Base-by-base conservation (phyloP, 2,329 filamentous ascomycete species). In the Apiospora rasikravindrae region DNA sequence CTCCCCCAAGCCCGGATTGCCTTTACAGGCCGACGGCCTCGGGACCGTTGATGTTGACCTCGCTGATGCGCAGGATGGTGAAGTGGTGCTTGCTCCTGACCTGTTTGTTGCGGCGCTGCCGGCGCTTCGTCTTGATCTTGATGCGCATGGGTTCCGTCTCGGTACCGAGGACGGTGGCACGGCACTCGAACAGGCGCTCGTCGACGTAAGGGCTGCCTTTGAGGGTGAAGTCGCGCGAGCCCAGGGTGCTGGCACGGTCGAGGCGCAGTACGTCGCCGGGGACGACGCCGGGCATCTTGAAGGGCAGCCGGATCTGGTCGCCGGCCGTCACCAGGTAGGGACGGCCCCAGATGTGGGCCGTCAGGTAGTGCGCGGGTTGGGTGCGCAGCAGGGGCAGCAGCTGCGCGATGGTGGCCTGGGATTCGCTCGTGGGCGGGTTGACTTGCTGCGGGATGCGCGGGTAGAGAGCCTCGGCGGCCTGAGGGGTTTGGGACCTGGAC, bases 81-180 rank as follows among this genome's bases (percentile, higher is more conserved):
- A 93, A 98, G 78, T 90, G 88, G 81, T 97, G 94, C 88, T 99
- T 98, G 86, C 94, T 98, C 85, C 88, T 92, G 13, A 96, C 92
- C 73, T 88, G 90, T 86, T 91, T 94, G 69, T 89, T 88, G 80
- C 92, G 88, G 79, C 94, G 86, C 82, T 92, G 92, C 79, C 90
- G 93, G 86, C 91, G 85, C 89, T 95, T 95, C 77, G 89, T 96
- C 89, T 96, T 96, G 84, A 93, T 87, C 85, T 94, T 94, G 77
- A 91, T 85, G 72, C 93, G 86, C 84, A 96, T 82, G 45, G 94
- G 93, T 85, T 95, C 93, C 72, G 90, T 89, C 84, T 98, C 96
- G 8, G 93, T 90, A 7, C 95, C 96, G 74, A 96, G 88, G 37
- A 99, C 95, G 45, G 92, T 90, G 22, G 95, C 94, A 72, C 95